Evolutionary conservation across 1,139 yeast genomes (phyloP).

Genomic region (Pichia sp.): DNA sequence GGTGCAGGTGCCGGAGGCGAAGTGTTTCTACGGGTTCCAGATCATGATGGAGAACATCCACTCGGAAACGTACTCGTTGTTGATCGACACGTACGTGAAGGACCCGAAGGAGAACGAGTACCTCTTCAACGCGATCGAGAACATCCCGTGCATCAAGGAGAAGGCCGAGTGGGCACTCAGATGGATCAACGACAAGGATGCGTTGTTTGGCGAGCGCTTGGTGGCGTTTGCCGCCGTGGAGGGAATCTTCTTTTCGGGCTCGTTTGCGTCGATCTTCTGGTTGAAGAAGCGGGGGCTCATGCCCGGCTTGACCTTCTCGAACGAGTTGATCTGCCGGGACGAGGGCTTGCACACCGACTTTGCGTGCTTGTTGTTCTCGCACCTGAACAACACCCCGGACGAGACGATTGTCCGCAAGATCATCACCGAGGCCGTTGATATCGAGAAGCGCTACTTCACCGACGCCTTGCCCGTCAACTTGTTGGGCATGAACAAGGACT

Average conservation of each 20-base stretch:
- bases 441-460: slow-evolving; percentile 90
- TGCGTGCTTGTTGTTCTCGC: slow-evolving; percentile 92
- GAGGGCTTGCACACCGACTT: slow-evolving; percentile 98
- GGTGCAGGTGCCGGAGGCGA: slow-evolving; percentile 96
- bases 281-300: slow-evolving; percentile 94
- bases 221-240: slow-evolving; percentile 99
- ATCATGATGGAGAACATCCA: slow-evolving; percentile 99
- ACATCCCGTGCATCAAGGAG: slow-evolving; percentile 88
- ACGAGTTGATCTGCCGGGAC: slow-evolving; percentile 95
- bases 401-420: slow-evolving; percentile 72
- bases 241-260: slow-evolving; percentile 97
- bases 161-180: slow-evolving; percentile 98
- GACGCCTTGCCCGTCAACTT: slow-evolving; percentile 90
- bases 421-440: slow-evolving; percentile 90
- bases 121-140: slow-evolving; percentile 90
- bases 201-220: slow-evolving; percentile 89
- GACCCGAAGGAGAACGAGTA: slow-evolving; percentile 88
- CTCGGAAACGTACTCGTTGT: slow-evolving; percentile 91
- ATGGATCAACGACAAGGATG: slow-evolving; percentile 87
- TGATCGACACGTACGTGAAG: slow-evolving; percentile 91
- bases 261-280: slow-evolving; percentile 98
- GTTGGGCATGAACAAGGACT: slow-evolving; percentile 85
- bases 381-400: slow-evolving; percentile 84
- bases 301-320: slow-evolving; percentile 98
- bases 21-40: slow-evolving; percentile 98